These are phyloP conservation scores for Quercus cerris DNA, from an alignment of 306 rosid species.

Conservation along the genomic window DNA sequence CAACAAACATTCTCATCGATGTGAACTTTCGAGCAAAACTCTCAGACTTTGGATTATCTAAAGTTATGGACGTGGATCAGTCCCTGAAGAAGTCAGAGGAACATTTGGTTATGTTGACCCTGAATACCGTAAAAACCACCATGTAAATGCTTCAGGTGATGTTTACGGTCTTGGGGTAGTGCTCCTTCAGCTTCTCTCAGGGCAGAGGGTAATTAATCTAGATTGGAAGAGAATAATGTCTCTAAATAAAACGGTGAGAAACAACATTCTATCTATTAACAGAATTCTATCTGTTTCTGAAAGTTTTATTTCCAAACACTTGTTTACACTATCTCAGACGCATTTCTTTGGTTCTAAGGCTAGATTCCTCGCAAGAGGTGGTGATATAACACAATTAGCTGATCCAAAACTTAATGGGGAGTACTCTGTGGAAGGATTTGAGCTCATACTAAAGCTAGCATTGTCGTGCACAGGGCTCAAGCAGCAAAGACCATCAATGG, in stretches of 20 bases:
- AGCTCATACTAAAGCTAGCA: conserved; percentile 46
- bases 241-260: conserved; percentile 49
- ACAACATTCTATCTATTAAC: not conserved
- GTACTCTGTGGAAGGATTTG: conserved; percentile 54
- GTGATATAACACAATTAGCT: conserved; percentile 45
- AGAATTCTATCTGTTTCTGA: no score
- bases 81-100: conserved; percentile 61
- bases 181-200: conserved; percentile 57
- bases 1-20: conserved; percentile 60
- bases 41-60: conserved; percentile 67
- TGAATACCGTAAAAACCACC: conserved; percentile 54
- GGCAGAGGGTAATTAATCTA: conserved; percentile 52
- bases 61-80: conserved; percentile 52
- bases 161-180: conserved; percentile 70
- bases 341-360: conserved; percentile 39
- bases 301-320: not conserved
- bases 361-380: conserved; percentile 26
- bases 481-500: conserved; percentile 56
- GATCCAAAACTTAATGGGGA: conserved; percentile 54
- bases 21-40: conserved; percentile 56
- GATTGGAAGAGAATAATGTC: conserved; percentile 42
- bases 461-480: conserved; percentile 49
- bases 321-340: not conserved
- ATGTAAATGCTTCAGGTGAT: conserved; percentile 61
- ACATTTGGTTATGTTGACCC: conserved; percentile 76